phyloP scores from a whole-genome alignment of 805 yeast genomes.

The Wickerhamomyces chambardii region DNA sequence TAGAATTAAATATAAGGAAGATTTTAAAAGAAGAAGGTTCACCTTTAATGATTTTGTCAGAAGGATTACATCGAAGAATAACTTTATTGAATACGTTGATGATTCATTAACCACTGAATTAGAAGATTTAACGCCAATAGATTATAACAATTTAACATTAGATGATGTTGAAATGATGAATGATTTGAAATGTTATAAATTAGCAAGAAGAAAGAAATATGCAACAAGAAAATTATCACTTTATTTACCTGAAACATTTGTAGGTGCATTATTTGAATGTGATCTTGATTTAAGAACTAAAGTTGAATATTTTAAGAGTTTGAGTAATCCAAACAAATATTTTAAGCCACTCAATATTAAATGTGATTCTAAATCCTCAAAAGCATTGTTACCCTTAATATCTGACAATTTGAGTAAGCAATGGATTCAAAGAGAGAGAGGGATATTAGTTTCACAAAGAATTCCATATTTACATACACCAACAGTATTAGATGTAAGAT shows the following conservation, averaged over 20 bases:
- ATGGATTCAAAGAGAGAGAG: slow-evolving; percentile 29
- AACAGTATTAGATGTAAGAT: slow-evolving; percentile 22
- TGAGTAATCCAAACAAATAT: slow-evolving; percentile 4
- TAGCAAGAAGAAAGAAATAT: slow-evolving; percentile 50
- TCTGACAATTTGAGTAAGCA: slow-evolving; percentile 44
- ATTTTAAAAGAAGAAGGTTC: too few species aligned
- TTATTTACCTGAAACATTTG: slow-evolving; percentile 46
- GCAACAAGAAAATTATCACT: slow-evolving; percentile 33
- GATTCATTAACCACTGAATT: slow-evolving; percentile 7
- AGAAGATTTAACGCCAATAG: slow-evolving; percentile 6
- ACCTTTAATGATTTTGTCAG: slow-evolving; percentile 5
- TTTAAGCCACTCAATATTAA: slow-evolving; percentile 13
- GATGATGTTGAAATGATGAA: slow-evolving; percentile 11
- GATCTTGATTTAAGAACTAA: slow-evolving; percentile 23
- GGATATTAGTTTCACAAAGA: slow-evolving; percentile 21
- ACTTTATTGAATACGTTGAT: slow-evolving; percentile 12
- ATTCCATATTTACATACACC: slow-evolving; percentile 56
- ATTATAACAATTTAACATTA: slow-evolving; percentile 6
- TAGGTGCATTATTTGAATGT: slow-evolving; percentile 59
- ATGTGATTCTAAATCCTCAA: slow-evolving; percentile 27
- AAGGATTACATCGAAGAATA: slow-evolving; percentile 2
- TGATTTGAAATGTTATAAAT: slow-evolving; percentile 37
- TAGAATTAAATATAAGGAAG: too few species aligned
- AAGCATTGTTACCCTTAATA: slow-evolving; percentile 47
- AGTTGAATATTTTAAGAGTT: slow-evolving; percentile 10